Percentiles rank a stretch among this genome's conserved stretches.
Evolutionary conservation across 176 grass and related monocot genomes (phyloP).

Genomic region (Elymus sibiricus): DNA sequence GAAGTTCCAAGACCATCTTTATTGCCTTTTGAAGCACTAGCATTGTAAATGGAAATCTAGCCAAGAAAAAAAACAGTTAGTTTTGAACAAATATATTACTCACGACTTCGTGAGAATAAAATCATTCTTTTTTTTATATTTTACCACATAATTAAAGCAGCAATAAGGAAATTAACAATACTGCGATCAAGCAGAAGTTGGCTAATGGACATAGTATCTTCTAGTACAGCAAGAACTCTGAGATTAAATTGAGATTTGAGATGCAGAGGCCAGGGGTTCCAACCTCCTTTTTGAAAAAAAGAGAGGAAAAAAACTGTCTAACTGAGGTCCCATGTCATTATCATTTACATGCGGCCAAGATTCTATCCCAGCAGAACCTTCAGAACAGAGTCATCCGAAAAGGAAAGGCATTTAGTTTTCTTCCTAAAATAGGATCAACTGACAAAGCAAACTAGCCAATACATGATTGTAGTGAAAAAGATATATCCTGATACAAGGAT

Average conservation of each 20-base stretch:
- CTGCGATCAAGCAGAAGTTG: background rate
- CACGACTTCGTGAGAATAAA: background rate
- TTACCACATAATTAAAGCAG: background rate
- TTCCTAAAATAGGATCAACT: constrained; percentile 11
- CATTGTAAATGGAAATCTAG: constrained; percentile 99
- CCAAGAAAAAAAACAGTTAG: constrained; percentile 19
- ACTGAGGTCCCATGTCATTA: background rate
- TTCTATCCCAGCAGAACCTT: background rate
- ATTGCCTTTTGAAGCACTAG: constrained; percentile 88
- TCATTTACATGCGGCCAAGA: background rate
- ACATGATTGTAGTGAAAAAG: background rate
- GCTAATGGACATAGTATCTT: background rate
- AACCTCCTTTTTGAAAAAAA: too few species aligned
- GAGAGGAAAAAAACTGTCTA: too few species aligned
- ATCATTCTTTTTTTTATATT: constrained; percentile 7
- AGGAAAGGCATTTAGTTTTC: background rate
- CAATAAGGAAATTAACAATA: background rate
- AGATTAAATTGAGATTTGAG: background rate
- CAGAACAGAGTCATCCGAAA: constrained; percentile 5
- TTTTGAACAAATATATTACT: constrained; percentile 21
- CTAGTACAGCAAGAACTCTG: background rate
- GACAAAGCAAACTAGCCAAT: background rate
- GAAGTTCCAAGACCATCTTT: constrained; percentile 82
- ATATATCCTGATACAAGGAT: background rate
- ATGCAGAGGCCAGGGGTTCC: too few species aligned